A percentile compares a stretch with the other conserved stretches of the same genome.
Conservation (phyloP, 345 rosid species). For the Cardamine resedifolia region DNA sequence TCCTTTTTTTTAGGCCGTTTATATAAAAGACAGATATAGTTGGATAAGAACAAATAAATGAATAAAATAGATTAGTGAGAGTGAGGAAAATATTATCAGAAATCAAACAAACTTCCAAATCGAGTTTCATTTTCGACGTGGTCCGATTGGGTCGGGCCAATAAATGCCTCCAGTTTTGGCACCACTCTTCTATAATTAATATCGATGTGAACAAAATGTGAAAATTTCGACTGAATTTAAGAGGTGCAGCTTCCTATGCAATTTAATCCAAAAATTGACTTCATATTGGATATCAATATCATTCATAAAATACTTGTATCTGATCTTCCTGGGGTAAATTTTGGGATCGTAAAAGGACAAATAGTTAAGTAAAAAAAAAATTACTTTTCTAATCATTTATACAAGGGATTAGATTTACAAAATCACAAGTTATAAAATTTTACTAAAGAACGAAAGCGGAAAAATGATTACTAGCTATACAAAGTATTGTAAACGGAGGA, state of each 20-base stretch:
- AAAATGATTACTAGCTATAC: not conserved
- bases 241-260: constrained; percentile 18
- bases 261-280: not conserved
- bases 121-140: constrained; percentile 34
- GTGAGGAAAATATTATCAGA: constrained; percentile 5
- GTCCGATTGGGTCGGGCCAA: constrained; percentile 27
- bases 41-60: constrained; percentile 31
- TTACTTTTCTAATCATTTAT: not conserved
- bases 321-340: not conserved
- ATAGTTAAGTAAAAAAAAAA: not conserved
- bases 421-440: not conserved
- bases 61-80: constrained; percentile 14
- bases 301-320: not conserved
- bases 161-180: constrained; percentile 39
- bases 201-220: constrained; percentile 22
- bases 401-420: not conserved
- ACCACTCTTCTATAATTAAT: constrained; percentile 27
- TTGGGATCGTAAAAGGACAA: not conserved
- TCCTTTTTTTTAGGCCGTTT: constrained; percentile 11
- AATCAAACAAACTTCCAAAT: constrained; percentile 30
- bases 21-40: constrained; percentile 19
- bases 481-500: too few relatives aligned
- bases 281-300: constrained; percentile 5
- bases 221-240: not conserved
- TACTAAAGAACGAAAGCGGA: not conserved